Conservation (phyloP, 2,329 filamentous ascomycete genomes). For the Aspergillus sergii region DNA sequence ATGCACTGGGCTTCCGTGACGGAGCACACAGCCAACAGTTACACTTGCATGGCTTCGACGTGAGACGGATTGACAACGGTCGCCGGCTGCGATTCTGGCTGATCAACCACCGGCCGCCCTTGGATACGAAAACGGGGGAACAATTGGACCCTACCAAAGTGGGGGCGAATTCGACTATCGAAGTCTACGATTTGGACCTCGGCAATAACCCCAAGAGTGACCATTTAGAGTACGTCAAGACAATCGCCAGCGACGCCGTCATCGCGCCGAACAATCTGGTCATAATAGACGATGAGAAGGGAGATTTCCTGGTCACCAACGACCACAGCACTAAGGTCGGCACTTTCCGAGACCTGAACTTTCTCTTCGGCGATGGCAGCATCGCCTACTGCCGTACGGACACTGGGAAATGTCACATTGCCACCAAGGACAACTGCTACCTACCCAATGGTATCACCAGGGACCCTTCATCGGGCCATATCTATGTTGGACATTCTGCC, state of each 20-base stretch:
- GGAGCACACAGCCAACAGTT: background rate
- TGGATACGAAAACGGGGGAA: background rate
- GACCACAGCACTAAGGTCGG: constrained; percentile 2
- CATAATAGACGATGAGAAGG: background rate
- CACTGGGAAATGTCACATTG: constrained; percentile 3
- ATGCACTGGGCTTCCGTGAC: background rate
- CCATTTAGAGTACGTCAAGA: constrained; percentile 5
- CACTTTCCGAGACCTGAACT: background rate
- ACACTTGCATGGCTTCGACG: constrained; percentile 6
- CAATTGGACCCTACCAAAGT: background rate
- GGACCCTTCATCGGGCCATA: background rate
- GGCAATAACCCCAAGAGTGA: background rate
- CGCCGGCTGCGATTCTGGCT: constrained; percentile 7
- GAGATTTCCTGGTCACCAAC: constrained; percentile 4
- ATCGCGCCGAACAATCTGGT: constrained; percentile 10
- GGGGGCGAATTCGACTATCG: constrained; percentile 10
- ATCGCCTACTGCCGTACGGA: background rate
- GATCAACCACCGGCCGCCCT: constrained; percentile 7
- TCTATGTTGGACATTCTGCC: background rate
- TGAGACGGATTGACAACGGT: background rate
- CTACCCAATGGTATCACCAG: constrained; percentile 3
- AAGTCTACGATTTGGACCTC: constrained; percentile 6
- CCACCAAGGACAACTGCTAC: background rate
- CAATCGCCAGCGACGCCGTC: constrained; percentile 3
- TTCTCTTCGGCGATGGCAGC: background rate